phyloP scores from a whole-genome alignment of 163 green algal genomes.

The Dunaliella salina region DNA sequence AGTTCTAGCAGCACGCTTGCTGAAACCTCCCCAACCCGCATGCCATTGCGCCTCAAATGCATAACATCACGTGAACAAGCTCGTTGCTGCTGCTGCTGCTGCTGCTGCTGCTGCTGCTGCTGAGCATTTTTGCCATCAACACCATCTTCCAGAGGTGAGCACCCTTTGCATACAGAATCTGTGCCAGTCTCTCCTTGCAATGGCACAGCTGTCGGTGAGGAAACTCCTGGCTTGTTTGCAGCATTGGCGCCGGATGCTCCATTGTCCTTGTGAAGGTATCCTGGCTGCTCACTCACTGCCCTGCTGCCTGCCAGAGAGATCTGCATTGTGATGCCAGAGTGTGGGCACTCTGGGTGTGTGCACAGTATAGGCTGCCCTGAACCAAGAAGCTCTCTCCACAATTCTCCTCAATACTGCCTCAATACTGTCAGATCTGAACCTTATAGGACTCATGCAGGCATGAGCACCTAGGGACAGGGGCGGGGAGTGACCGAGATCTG shows the following conservation, averaged over 20 bases:
- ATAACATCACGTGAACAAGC: too few species aligned
- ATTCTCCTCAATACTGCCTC: too few species aligned
- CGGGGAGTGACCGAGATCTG: neutral
- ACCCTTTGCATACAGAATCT: too few species aligned
- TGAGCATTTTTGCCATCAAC: too few species aligned
- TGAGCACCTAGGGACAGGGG: neutral
- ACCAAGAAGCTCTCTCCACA: neutral
- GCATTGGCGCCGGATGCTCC: neutral
- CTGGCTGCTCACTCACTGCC: neutral
- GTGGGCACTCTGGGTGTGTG: neutral
- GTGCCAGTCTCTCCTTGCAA: too few species aligned
- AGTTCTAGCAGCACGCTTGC: neutral
- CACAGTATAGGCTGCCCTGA: neutral
- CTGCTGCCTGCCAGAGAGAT: neutral
- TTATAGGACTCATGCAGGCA: neutral
- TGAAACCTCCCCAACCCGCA: neutral
- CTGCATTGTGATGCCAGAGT: neutral
- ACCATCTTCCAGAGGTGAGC: too few species aligned
- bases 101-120: too few species aligned
- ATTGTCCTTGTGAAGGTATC: neutral
- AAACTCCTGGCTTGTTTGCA: neutral
- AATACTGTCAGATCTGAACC: neutral
- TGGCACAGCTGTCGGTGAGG: too few species aligned
- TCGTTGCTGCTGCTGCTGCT: too few species aligned
- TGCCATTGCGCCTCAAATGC: neutral